Evolutionary conservation across 2,329 filamentous ascomycete species (phyloP).

Genomic region (Thermoascus crustaceus): DNA sequence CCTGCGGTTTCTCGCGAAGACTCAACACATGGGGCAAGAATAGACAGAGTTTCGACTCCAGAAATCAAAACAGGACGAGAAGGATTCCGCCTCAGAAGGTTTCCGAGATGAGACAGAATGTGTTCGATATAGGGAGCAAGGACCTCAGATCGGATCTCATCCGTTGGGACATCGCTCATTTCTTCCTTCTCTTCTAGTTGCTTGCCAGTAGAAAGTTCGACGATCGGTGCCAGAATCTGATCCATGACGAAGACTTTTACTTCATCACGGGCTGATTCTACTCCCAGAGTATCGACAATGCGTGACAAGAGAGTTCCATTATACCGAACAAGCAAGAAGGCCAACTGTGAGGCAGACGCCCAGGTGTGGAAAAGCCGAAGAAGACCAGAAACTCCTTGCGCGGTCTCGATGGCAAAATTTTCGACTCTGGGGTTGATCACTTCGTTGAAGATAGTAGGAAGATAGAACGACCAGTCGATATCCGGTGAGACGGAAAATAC

Average conservation of each 20-base stretch:
- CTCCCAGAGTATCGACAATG: conserved; percentile 62
- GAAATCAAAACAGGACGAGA: conserved; percentile 70
- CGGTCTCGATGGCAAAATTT: conserved; percentile 74
- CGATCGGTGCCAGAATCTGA: conserved; percentile 61
- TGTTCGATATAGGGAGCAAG: conserved; percentile 53
- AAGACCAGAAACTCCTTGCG: conserved; percentile 78
- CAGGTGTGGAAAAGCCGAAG: conserved; percentile 75
- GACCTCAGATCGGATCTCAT: conserved; percentile 28
- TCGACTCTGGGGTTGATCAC: conserved; percentile 68
- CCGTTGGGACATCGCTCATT: conserved; percentile 31
- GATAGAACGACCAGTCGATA: conserved; percentile 65
- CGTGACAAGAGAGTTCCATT: conserved; percentile 55
- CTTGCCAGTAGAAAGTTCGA: conserved; percentile 50
- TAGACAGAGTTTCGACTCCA: conserved; percentile 70
- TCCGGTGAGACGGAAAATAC: conserved; percentile 66
- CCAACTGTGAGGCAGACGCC: conserved; percentile 59
- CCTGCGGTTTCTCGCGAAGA: conserved; percentile 58
- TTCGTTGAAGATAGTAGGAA: conserved; percentile 62
- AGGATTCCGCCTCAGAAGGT: conserved; percentile 49
- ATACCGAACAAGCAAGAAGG: conserved; percentile 60
- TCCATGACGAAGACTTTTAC: conserved; percentile 76
- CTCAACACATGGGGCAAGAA: conserved; percentile 62
- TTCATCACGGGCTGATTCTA: conserved; percentile 70
- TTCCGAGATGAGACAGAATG: conserved; percentile 50
- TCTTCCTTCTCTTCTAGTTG: conserved; percentile 45